These are phyloP conservation scores for Trichosporon ovoides DNA, from an alignment of 1,284 basidiomycete genomes.

Conservation along the genomic window DNA sequence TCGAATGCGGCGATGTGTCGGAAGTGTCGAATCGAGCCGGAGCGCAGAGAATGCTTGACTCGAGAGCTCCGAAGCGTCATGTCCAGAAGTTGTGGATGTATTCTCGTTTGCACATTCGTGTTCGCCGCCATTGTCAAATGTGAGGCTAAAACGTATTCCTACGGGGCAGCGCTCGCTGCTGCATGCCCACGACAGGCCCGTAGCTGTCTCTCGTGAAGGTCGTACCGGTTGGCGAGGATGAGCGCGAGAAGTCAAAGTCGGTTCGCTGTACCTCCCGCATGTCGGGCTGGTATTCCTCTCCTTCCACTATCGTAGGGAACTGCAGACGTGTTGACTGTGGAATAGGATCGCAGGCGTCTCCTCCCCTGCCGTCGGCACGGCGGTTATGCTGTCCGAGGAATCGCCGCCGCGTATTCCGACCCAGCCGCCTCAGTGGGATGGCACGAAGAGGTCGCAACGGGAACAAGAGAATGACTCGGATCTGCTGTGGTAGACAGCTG, in stretches of 20 bases:
- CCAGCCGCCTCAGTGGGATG: not conserved
- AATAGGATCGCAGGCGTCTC: not conserved
- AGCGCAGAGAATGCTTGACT: too few relatives aligned
- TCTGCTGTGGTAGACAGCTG: not conserved
- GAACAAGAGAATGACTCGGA: slow-evolving; percentile 2
- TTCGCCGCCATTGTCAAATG: too few relatives aligned
- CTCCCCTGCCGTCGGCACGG: not conserved
- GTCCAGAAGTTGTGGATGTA: too few relatives aligned
- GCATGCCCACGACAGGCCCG: slow-evolving; percentile 1
- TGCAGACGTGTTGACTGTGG: not conserved
- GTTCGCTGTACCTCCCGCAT: not conserved
- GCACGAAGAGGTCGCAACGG: not conserved
- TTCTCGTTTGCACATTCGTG: too few relatives aligned
- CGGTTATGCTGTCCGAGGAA: slow-evolving; percentile 3
- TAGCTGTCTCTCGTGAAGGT: slow-evolving; percentile 1
- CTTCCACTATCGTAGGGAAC: not conserved
- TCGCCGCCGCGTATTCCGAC: not conserved
- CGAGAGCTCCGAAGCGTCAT: too few relatives aligned
- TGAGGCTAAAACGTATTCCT: not conserved
- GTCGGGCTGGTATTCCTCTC: slow-evolving; percentile 1
- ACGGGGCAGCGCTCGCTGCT: not conserved
- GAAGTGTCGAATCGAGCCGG: too few relatives aligned
- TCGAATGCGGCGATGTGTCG: not conserved
- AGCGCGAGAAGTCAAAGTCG: not conserved
- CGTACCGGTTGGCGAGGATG: not conserved